Percentiles rank a stretch among this genome's conserved stretches.
phyloP scores from a whole-genome alignment of 2,329 filamentous ascomycete species.

The Hypoxylon rubiginosum region DNA sequence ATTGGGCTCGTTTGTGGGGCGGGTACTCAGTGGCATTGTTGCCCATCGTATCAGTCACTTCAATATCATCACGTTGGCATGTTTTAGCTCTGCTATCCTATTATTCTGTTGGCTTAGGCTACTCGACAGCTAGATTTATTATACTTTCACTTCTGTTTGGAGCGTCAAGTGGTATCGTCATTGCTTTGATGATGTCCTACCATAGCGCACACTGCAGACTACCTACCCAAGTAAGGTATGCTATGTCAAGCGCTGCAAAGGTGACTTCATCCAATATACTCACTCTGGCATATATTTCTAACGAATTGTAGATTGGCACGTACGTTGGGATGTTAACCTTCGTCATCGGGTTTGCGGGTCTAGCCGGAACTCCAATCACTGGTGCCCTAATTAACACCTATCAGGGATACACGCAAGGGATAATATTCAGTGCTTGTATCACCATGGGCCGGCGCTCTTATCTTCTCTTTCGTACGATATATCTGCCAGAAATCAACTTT shows the following conservation, averaged over 20 bases:
- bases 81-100: constrained; percentile 17
- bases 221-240: too few relatives aligned
- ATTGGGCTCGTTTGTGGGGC: constrained; percentile 56
- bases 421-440: constrained; percentile 14
- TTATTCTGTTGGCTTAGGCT: constrained; percentile 30
- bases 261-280: not conserved
- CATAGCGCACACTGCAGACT: constrained; percentile 21
- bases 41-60: constrained; percentile 58
- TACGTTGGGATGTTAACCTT: constrained; percentile 30
- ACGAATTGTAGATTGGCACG: constrained; percentile 31
- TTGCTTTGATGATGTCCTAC: constrained; percentile 34
- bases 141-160: constrained; percentile 26
- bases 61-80: constrained; percentile 58
- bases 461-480: constrained; percentile 22
- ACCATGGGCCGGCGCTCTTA: constrained; percentile 19
- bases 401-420: constrained; percentile 15
- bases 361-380: constrained; percentile 47
- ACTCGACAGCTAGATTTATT: constrained; percentile 17
- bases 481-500: constrained; percentile 13
- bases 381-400: constrained; percentile 43
- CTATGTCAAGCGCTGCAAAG: constrained; percentile 14
- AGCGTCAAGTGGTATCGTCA: constrained; percentile 26
- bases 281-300: constrained; percentile 11
- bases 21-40: not conserved
- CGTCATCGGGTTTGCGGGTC: constrained; percentile 38